Percentiles rank a stretch among this genome's conserved stretches.
These are phyloP conservation scores for Neurospora discreta DNA, from an alignment of 495 filamentous ascomycete species.

Conservation along the genomic window DNA sequence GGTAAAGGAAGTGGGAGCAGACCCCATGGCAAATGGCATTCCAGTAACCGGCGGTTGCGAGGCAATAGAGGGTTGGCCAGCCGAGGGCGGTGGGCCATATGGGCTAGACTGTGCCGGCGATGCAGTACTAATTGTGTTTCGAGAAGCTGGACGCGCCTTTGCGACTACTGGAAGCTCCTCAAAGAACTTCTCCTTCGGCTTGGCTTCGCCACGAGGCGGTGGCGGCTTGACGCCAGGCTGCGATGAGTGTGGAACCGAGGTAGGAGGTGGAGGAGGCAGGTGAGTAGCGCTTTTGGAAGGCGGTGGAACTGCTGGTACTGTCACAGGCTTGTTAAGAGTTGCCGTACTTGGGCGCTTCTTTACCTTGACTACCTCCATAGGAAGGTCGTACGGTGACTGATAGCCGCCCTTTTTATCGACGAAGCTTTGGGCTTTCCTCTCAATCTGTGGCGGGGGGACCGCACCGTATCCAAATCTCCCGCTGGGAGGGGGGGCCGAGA, in stretches of 20 bases:
- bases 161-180: slow-evolving; percentile 70
- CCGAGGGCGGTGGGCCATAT: slow-evolving; percentile 17
- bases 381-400: slow-evolving; percentile 86
- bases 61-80: slow-evolving; percentile 19
- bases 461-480: slow-evolving; percentile 30
- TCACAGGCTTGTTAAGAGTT: slow-evolving; percentile 19
- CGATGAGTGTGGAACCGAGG: slow-evolving; percentile 23
- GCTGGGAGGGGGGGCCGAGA: slow-evolving; percentile 33
- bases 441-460: slow-evolving; percentile 28
- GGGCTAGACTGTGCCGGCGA: slow-evolving; percentile 30
- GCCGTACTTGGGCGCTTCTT: slow-evolving; percentile 42
- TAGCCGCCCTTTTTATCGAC: slow-evolving; percentile 88
- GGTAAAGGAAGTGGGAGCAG: slow-evolving; percentile 6
- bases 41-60: slow-evolving; percentile 12
- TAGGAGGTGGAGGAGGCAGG: slow-evolving; percentile 22
- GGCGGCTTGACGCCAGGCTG: slow-evolving; percentile 17
- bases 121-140: slow-evolving; percentile 22
- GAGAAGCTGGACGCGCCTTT: slow-evolving; percentile 42
- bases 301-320: slow-evolving; percentile 25
- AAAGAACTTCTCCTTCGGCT: slow-evolving; percentile 55
- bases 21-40: slow-evolving; percentile 4
- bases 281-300: slow-evolving; percentile 51
- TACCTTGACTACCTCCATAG: slow-evolving; percentile 70
- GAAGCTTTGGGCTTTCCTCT: slow-evolving; percentile 64
- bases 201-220: slow-evolving; percentile 19